Conservation (phyloP, 345 rosid species). For the Rhizophora apiculata region DNA sequence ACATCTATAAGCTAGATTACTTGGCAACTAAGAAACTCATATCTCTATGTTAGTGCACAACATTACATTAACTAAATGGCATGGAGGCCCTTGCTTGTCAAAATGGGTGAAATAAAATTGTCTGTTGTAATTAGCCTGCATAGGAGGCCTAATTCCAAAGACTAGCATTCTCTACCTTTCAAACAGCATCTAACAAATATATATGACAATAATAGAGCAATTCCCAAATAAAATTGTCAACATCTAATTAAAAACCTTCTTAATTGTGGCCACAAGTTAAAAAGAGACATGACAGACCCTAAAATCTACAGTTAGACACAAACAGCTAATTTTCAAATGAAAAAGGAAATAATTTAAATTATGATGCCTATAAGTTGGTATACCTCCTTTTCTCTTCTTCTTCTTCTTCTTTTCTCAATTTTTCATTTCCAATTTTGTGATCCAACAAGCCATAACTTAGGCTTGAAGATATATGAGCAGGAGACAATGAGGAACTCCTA, state of each 20-base stretch:
- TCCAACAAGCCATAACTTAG: constrained; percentile 63
- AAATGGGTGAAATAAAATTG: neutral
- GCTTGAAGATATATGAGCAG: constrained; percentile 53
- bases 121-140: neutral
- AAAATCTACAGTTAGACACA: constrained; percentile 3
- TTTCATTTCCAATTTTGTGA: constrained; percentile 58
- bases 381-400: constrained; percentile 90
- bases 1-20: neutral
- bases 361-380: constrained; percentile 14
- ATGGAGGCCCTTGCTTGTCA: neutral
- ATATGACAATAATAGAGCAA: neutral
- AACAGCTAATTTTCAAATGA: neutral
- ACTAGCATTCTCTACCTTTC: neutral
- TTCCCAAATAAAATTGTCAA: neutral
- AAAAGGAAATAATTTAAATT: constrained; percentile 2
- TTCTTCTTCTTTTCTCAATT: constrained; percentile 64
- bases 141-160: neutral
- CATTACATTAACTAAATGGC: neutral
- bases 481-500: constrained; percentile 70
- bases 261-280: constrained; percentile 1
- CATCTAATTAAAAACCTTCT: neutral
- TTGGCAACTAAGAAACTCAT: neutral
- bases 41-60: neutral
- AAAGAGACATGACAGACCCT: neutral
- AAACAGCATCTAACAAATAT: neutral